Conservation (phyloP, 805 yeast genomes). For the Yarrowia divulgata region DNA sequence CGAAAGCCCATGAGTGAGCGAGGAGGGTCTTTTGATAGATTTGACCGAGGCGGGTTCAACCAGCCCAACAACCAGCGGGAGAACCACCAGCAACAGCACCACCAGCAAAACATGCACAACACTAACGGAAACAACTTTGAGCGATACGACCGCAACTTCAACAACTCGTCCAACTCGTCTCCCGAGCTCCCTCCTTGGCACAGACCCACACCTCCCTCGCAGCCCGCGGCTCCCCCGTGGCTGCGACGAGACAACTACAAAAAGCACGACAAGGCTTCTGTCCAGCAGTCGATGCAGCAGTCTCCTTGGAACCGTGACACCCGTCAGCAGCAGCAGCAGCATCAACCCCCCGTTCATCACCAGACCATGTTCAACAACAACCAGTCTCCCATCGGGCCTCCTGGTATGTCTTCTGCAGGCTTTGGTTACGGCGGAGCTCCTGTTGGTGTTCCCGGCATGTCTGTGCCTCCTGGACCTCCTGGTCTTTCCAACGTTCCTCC, state of each 20-base stretch:
- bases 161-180: slow-evolving; percentile 34
- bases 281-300: slow-evolving; percentile 27
- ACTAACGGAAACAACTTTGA: slow-evolving; percentile 33
- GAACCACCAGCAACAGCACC: slow-evolving; percentile 4
- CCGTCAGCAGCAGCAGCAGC: slow-evolving; percentile 36
- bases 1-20: slow-evolving; percentile 22
- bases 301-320: slow-evolving; percentile 39
- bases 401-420: slow-evolving; percentile 47
- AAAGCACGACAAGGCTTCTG: slow-evolving; percentile 32
- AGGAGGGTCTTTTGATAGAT: slow-evolving; percentile 31
- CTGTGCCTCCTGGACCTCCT: slow-evolving; percentile 44
- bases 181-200: slow-evolving; percentile 38
- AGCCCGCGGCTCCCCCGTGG: slow-evolving; percentile 40
- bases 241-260: slow-evolving; percentile 39
- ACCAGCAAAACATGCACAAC: slow-evolving; percentile 30
- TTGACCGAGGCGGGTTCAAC: slow-evolving; percentile 30
- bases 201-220: slow-evolving; percentile 37
- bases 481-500: slow-evolving; percentile 40
- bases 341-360: slow-evolving; percentile 34
- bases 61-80: slow-evolving; percentile 29
- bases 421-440: slow-evolving; percentile 46
- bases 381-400: slow-evolving; percentile 45
- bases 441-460: slow-evolving; percentile 45
- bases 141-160: slow-evolving; percentile 31
- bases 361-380: slow-evolving; percentile 13